Base-by-base conservation (phyloP, 2,329 filamentous ascomycete species). In the Neofusicoccum sp. region DNA sequence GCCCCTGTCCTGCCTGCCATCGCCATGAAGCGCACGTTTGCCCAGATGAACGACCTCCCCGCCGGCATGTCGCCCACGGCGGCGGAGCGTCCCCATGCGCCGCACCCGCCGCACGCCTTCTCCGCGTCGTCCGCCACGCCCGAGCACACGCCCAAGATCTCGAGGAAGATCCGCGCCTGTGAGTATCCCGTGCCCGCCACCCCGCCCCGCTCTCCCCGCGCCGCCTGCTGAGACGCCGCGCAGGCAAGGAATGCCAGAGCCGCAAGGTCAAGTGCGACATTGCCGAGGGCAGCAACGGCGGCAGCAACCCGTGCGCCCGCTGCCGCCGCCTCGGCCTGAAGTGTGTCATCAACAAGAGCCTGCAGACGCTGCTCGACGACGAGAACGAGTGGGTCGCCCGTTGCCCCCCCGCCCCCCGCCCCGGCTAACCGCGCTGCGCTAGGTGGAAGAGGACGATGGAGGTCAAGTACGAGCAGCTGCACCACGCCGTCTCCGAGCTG, bases 311-410 rank as follows among this genome's bases (percentile, higher is more conserved):
- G 56, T 73, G 71, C 59, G 68, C 69, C 11, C 72, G 72, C 62
- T 73, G 70, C 60, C 62, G 72, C 56, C 68, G 71, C 45, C 67
- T 69, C 45, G 67, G 93, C 76, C 90, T 90, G 63, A 96, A 95
- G 74, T 99, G 95, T 75, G 87, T 92, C 40, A 83, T 98, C 56
- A 86, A 86, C 65, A 73, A 73, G 58, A 65, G 70, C 49, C 68
- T 70, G 49, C 70, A 73, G 56, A 68, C 66, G 31, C 66, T 73
- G 40, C 61, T 70, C 33, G 70, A 72, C 28, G 71, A 72, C 63
- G 71, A 73, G 58, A 67, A 67, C 16, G 62, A 68, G 70, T 73
- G 63, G 65, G 67, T 28, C 2, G 11, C 43, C 49, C 28, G 31
- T 5, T 6, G 24, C 14, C 16, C 16, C 16, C 28, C 40, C 57